Evolutionary conservation across 371 early-diverging fungal species (phyloP).

Genomic region (Zychaea mexicana): DNA sequence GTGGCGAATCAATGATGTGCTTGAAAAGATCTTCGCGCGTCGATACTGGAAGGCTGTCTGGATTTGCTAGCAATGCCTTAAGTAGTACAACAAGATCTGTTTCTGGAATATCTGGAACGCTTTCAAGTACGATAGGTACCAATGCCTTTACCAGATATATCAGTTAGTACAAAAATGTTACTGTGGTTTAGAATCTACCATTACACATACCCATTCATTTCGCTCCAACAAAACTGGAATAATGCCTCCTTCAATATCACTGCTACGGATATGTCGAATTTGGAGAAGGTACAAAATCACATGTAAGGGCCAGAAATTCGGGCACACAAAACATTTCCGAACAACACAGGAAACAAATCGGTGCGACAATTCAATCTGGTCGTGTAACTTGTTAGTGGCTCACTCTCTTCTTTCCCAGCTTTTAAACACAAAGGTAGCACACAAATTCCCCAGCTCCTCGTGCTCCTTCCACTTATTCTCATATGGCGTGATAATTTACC

Average conservation of each 20-base stretch:
- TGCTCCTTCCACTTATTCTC: too few relatives aligned
- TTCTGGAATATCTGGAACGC: conserved; percentile 64
- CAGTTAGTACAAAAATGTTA: too few relatives aligned
- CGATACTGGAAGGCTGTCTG: conserved; percentile 22
- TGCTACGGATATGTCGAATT: conserved; percentile 51
- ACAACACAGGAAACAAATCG: conserved; percentile 44
- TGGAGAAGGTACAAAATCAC: conserved; percentile 54
- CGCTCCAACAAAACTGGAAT: conserved; percentile 51
- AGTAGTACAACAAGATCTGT: conserved; percentile 51
- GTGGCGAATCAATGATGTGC: conserved; percentile 50
- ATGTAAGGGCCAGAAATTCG: conserved; percentile 54
- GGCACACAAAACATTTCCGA: conserved; percentile 21
- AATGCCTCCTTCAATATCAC: conserved; percentile 52
- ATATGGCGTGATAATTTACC: not conserved
- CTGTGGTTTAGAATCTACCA: too few relatives aligned
- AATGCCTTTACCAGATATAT: conserved; percentile 22
- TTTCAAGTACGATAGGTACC: conserved; percentile 50
- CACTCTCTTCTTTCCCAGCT: too few relatives aligned
- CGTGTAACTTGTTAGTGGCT: too few relatives aligned
- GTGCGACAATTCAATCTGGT: conserved; percentile 56
- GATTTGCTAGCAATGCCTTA: conserved; percentile 23
- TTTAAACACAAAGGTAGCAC: too few relatives aligned
- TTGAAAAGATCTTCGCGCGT: conserved; percentile 28
- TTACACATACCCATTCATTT: conserved; percentile 47
- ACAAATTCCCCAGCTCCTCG: too few relatives aligned